Base-by-base conservation (phyloP, 2,329 filamentous ascomycete genomes). In the Stenocarpella maydis region DNA sequence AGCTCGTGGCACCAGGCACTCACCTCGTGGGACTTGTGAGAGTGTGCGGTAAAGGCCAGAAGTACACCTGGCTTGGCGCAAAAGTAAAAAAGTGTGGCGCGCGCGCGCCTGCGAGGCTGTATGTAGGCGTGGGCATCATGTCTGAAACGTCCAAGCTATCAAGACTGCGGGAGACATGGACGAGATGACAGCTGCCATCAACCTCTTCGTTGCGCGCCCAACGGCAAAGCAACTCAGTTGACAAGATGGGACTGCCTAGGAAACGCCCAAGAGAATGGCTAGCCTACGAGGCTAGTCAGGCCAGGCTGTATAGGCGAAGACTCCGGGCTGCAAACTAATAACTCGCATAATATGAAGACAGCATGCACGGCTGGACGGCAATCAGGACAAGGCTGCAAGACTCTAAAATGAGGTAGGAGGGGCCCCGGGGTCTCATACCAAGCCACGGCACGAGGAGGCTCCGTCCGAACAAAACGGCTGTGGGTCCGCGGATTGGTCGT, bases 401-500 rank as follows among this genome's bases (percentile, higher is more conserved):
- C 26, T 15, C 26, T 61, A 47, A 58, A 47, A 17, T 34, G 41
- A 61, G 24, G 34, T 47, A 19, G 26, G 19, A 61, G 41, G 41
- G 58, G 58, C 21, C 24, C 58, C 41, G 41, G 58, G 58, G 41
- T 47, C 41, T 41, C 58, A 61, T 61, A 31, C 58, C 58, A 47
- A 47, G 58, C 58, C 58, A 61, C 58, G 58, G 58, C 26, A 61
- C n/a, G 26, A 37, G n/a, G 28, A 61, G 34, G 24, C 41, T 45
- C 58, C 58, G 58, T 61, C 58, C 34, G 58, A 61, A 61, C 58
- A 61, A n/a, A n/a, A 34, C 26, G 41, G 58, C 28, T 34, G 26
- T 61, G 58, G 58, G 58, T n/a, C 58, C 58, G 19, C 41, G 58
- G 41, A 61, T 61, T 61, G 58, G 58, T 47, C 26, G 58, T 61